A percentile compares a stretch with the other conserved stretches of the same genome.
These are phyloP conservation scores for Trichophyton verrucosum DNA, from an alignment of 2,329 filamentous ascomycete species.

Conservation along the genomic window DNA sequence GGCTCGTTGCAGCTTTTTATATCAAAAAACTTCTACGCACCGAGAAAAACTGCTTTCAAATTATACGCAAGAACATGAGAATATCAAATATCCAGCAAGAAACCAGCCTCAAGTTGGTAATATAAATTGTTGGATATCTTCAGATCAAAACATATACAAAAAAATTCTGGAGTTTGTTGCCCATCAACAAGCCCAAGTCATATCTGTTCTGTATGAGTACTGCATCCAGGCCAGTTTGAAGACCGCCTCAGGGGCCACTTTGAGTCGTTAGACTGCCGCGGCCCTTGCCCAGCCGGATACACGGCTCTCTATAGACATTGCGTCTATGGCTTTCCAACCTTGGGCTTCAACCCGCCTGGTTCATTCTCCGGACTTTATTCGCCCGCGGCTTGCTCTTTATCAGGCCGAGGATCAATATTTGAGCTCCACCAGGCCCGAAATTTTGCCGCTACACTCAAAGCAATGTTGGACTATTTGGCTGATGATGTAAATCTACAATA, in stretches of 20 bases:
- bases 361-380: neutral
- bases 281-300: neutral
- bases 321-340: neutral
- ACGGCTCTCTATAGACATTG: neutral
- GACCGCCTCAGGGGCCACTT: too few relatives aligned
- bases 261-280: neutral
- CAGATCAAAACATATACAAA: too few relatives aligned
- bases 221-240: too few relatives aligned
- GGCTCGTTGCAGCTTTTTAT: neutral
- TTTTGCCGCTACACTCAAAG: neutral
- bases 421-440: neutral
- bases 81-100: too few relatives aligned
- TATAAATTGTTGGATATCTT: too few relatives aligned
- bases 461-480: neutral
- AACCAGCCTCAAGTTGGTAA: too few relatives aligned
- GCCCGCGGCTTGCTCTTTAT: neutral
- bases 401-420: neutral
- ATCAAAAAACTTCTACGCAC: neutral
- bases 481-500: neutral
- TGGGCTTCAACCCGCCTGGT: too few relatives aligned
- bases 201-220: too few relatives aligned
- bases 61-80: too few relatives aligned
- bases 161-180: too few relatives aligned
- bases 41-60: neutral
- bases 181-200: too few relatives aligned